Percentiles rank a stretch among this genome's conserved stretches.
Evolutionary conservation across 805 yeast species (phyloP).

Genomic region (Komagataella phaffii): DNA sequence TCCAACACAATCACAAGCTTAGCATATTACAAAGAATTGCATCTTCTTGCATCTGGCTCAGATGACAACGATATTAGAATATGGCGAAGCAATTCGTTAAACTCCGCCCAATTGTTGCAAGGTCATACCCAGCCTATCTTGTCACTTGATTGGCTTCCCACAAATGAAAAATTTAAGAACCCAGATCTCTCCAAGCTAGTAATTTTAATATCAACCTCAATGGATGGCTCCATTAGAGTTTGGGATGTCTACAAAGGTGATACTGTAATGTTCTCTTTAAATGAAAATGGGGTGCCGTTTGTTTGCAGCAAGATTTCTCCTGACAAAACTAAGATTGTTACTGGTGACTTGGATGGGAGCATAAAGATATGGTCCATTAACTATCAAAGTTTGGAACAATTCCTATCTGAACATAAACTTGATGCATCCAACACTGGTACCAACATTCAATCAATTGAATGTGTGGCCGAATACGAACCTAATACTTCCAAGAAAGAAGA

Average conservation of each 20-base stretch:
- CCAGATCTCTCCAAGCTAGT: neutral
- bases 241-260: constrained; percentile 48
- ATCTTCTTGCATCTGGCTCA: constrained; percentile 58
- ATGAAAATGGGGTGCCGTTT: constrained; percentile 38
- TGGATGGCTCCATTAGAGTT: constrained; percentile 57
- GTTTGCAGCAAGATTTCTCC: constrained; percentile 40
- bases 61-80: constrained; percentile 64
- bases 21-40: constrained; percentile 34
- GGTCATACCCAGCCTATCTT: constrained; percentile 51
- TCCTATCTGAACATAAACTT: neutral
- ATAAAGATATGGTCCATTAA: constrained; percentile 30
- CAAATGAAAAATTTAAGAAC: neutral
- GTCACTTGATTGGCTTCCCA: constrained; percentile 40
- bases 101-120: constrained; percentile 29
- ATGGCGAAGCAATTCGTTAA: constrained; percentile 58
- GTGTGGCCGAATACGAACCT: neutral
- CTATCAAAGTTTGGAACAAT: neutral
- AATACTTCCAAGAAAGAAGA: neutral
- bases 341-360: constrained; percentile 56
- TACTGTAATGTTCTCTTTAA: constrained; percentile 19
- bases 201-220: constrained; percentile 32
- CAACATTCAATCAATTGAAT: neutral
- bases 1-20: constrained; percentile 41
- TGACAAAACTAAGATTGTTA: constrained; percentile 32
- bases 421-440: neutral